Percentiles rank a stretch among this genome's conserved stretches.
Conservation (phyloP, 148 eudicot species). For the Vaccinium corymbosum region DNA sequence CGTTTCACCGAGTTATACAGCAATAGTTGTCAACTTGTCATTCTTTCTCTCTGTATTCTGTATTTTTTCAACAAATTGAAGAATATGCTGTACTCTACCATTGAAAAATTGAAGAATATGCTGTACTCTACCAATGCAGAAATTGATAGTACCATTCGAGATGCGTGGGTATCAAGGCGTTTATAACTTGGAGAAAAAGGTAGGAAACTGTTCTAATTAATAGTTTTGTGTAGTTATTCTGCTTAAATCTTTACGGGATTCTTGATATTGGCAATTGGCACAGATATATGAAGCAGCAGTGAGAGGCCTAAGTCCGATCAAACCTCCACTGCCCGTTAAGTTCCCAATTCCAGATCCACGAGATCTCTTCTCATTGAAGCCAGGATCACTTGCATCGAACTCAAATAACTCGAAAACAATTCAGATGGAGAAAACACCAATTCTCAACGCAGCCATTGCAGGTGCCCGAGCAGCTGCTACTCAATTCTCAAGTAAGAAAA, state of each 20-base stretch:
- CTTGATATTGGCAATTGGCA: neutral
- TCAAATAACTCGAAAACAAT: conserved; percentile 23
- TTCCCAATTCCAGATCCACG: conserved; percentile 55
- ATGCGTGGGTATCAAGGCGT: conserved; percentile 75
- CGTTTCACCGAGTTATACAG: neutral
- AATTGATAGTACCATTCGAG: conserved; percentile 53
- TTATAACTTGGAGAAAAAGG: conserved; percentile 67
- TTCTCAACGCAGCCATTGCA: conserved; percentile 54
- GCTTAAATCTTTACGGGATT: neutral
- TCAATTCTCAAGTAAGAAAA: conserved; percentile 45
- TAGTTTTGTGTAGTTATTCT: neutral
- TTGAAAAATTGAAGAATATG: conserved; percentile 2
- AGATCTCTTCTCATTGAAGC: conserved; percentile 55
- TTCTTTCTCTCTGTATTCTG: neutral
- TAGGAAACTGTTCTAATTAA: neutral
- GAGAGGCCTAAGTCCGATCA: conserved; percentile 44
- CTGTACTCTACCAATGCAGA: conserved; percentile 35
- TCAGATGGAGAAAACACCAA: conserved; percentile 35
- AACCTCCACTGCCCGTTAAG: conserved; percentile 33
- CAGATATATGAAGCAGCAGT: conserved; percentile 53
- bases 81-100: neutral
- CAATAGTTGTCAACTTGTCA: neutral
- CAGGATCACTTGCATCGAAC: conserved; percentile 44
- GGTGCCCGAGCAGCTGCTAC: conserved; percentile 68
- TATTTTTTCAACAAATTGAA: neutral